These are phyloP conservation scores for Stevia rebaudiana DNA, from an alignment of 140 eudicot species.

Conservation along the genomic window DNA sequence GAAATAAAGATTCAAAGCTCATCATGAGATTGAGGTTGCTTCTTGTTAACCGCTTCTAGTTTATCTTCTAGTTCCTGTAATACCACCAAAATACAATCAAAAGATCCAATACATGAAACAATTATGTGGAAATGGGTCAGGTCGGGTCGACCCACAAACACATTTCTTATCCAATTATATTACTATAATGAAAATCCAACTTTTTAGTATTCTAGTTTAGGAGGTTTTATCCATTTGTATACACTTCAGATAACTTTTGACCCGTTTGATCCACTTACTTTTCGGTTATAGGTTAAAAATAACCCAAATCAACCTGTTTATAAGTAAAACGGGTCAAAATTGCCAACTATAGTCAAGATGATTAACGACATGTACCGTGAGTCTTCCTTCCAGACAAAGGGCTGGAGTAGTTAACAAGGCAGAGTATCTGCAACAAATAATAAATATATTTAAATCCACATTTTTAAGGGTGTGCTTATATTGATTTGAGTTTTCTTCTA, in stretches of 20 bases:
- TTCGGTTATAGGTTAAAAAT: not conserved
- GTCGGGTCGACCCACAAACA: not conserved
- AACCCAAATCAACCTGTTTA: not conserved
- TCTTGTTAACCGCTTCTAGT: slow-evolving; percentile 55
- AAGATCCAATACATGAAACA: not conserved
- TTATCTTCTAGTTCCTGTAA: slow-evolving; percentile 79
- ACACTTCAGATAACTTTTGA: not conserved
- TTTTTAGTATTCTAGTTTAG: not conserved
- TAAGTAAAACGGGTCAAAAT: not conserved
- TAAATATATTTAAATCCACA: not conserved
- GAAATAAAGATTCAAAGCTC: slow-evolving; percentile 49
- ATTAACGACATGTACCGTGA: slow-evolving; percentile 44
- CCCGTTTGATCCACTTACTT: not conserved
- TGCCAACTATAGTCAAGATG: not conserved
- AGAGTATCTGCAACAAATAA: slow-evolving; percentile 49
- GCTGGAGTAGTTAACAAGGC: slow-evolving; percentile 80
- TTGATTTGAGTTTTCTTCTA: not conserved
- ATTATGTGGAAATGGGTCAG: not conserved
- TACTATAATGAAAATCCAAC: not conserved
- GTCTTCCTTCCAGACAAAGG: slow-evolving; percentile 72
- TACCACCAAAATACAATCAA: slow-evolving; percentile 9
- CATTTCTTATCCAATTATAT: not conserved
- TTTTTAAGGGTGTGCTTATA: not conserved
- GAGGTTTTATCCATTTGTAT: not conserved
- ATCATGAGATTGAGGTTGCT: slow-evolving; percentile 62